phyloP scores from a whole-genome alignment of 768 basidiomycete species.

The Podaxis sp. region DNA sequence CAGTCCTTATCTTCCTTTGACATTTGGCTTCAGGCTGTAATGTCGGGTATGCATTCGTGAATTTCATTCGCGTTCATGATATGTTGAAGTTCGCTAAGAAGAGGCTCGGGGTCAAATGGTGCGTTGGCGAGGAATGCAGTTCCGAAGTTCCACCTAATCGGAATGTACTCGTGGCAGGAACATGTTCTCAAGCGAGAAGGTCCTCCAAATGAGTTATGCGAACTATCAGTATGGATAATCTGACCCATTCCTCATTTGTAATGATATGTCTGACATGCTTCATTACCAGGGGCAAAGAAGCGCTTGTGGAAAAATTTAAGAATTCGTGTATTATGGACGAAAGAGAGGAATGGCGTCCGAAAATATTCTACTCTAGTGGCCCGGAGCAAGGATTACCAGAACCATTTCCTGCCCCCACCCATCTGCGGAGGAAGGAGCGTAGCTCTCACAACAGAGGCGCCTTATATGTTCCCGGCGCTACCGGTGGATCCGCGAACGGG shows the following conservation, averaged over 20 bases:
- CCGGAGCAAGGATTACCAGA: conserved; percentile 72
- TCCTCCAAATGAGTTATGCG: conserved; percentile 89
- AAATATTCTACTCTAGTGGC: conserved; percentile 81
- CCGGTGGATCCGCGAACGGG: conserved; percentile 16
- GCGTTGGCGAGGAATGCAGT: conserved; percentile 18
- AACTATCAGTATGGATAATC: conserved; percentile 77
- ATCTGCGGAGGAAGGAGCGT: conserved; percentile 79
- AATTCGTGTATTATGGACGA: conserved; percentile 91
- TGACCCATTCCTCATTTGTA: not conserved
- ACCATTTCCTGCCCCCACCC: conserved; percentile 81
- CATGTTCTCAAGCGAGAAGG: conserved; percentile 89
- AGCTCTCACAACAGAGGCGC: conserved; percentile 77
- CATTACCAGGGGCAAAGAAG: conserved; percentile 76
- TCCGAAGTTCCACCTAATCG: not conserved
- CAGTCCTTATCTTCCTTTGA: not conserved
- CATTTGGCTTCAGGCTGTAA: conserved; percentile 55
- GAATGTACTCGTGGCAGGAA: conserved; percentile 53
- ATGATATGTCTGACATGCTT: not conserved
- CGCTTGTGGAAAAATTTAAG: conserved; percentile 89
- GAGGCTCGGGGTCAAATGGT: conserved; percentile 83
- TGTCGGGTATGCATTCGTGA: conserved; percentile 86
- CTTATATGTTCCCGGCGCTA: conserved; percentile 54
- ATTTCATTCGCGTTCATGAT: conserved; percentile 80
- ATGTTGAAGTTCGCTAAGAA: conserved; percentile 73
- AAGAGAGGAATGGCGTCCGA: conserved; percentile 77